phyloP scores from a whole-genome alignment of 148 eudicot species.

The Rhododendron ferrugineum region DNA sequence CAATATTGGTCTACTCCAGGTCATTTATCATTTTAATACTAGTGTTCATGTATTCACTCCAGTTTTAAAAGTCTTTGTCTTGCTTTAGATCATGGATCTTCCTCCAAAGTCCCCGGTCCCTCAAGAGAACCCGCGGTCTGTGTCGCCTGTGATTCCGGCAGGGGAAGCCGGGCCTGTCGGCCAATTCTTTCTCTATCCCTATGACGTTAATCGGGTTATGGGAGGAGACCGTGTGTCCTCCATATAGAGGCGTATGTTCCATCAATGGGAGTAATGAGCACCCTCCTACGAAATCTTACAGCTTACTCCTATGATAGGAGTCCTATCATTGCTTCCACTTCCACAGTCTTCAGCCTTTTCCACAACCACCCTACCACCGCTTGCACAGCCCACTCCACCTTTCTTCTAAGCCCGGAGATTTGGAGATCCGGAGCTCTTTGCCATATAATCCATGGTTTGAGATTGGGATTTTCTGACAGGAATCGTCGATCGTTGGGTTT shows the following conservation, averaged over 20 bases:
- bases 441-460: too few species aligned
- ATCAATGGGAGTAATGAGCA: not conserved
- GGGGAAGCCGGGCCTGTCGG: not conserved
- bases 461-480: too few species aligned
- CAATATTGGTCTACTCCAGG: not conserved
- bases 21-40: not conserved
- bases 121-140: not conserved
- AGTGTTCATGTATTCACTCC: not conserved
- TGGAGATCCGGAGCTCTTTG: too few species aligned
- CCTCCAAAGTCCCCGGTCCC: not conserved
- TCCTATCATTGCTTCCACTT: too few species aligned
- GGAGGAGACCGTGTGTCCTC: not conserved
- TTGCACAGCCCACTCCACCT: too few species aligned
- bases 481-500: too few species aligned
- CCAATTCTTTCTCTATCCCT: not conserved
- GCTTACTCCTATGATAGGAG: too few species aligned
- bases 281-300: not conserved
- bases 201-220: not conserved
- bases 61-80: not conserved
- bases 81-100: too few species aligned
- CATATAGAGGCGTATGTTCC: not conserved
- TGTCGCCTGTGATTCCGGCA: not conserved
- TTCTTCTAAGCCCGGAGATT: too few species aligned
- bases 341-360: too few species aligned
- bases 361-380: too few species aligned